phyloP scores from a whole-genome alignment of 164 flowering plant species.

The Warburgia ugandensis region DNA sequence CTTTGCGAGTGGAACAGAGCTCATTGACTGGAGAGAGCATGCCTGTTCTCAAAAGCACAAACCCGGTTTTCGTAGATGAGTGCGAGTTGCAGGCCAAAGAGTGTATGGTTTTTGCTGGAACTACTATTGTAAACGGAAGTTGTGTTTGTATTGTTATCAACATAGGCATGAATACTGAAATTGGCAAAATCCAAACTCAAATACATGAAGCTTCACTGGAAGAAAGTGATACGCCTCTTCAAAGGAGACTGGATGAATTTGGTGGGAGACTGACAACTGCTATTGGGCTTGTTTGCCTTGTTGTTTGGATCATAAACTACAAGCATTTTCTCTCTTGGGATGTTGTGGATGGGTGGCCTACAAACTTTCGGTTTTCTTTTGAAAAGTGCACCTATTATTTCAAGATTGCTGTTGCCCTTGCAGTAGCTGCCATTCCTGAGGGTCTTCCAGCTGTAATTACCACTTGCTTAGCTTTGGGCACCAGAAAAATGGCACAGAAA shows the following conservation, averaged over 20 bases:
- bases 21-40: constrained; percentile 89
- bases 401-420: constrained; percentile 84
- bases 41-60: constrained; percentile 63
- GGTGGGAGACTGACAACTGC: constrained; percentile 68
- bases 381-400: constrained; percentile 90
- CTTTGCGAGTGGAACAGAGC: constrained; percentile 80
- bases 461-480: constrained; percentile 85
- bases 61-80: constrained; percentile 46
- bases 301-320: constrained; percentile 82
- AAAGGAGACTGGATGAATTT: constrained; percentile 86
- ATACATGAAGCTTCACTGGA: constrained; percentile 88
- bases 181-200: constrained; percentile 81
- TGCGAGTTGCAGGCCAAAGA: constrained; percentile 88
- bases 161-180: constrained; percentile 81
- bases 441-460: constrained; percentile 95
- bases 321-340: constrained; percentile 80
- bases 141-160: constrained; percentile 57
- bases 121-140: constrained; percentile 80
- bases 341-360: constrained; percentile 58
- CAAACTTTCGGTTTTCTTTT: constrained; percentile 65
- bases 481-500: constrained; percentile 88
- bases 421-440: constrained; percentile 96
- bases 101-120: constrained; percentile 87
- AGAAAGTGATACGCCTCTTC: constrained; percentile 71
- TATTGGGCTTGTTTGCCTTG: constrained; percentile 69